Evolutionary conservation across 148 eudicot genomes (phyloP).

Genomic region (Cornus suecica): DNA sequence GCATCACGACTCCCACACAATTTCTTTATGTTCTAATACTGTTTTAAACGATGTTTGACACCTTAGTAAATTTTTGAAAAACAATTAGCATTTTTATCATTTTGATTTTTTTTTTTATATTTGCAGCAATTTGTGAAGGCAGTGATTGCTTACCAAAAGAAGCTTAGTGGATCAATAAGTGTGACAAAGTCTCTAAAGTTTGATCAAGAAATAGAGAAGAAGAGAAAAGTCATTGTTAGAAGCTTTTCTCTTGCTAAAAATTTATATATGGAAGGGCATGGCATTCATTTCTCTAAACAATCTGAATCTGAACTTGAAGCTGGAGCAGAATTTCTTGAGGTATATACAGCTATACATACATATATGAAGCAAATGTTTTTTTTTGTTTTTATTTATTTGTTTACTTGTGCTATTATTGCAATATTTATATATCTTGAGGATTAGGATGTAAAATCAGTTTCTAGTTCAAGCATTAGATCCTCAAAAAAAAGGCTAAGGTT

Average conservation of each 20-base stretch:
- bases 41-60: too few relatives aligned
- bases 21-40: too few relatives aligned
- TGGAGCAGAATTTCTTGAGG: slow-evolving; percentile 73
- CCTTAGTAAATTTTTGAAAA: too few relatives aligned
- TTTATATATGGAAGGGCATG: slow-evolving; percentile 35
- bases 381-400: too few relatives aligned
- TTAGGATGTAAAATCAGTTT: too few relatives aligned
- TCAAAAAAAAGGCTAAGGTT: too few relatives aligned
- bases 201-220: slow-evolving; percentile 55
- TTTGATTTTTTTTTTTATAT: neutral
- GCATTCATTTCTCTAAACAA: slow-evolving; percentile 24
- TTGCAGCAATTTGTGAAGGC: slow-evolving; percentile 79
- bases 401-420: too few relatives aligned
- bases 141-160: slow-evolving; percentile 65
- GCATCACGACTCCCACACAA: too few relatives aligned
- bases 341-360: slow-evolving; percentile 6
- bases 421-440: too few relatives aligned
- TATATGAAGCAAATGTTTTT: neutral
- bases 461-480: too few relatives aligned
- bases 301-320: slow-evolving; percentile 53
- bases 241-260: slow-evolving; percentile 75
- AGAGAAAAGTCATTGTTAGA: slow-evolving; percentile 43
- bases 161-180: slow-evolving; percentile 29
- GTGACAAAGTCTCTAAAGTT: slow-evolving; percentile 43
- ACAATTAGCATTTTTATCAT: too few relatives aligned